Conservation (phyloP, 495 filamentous ascomycete genomes). For the Amphirosellinia nigrospora region DNA sequence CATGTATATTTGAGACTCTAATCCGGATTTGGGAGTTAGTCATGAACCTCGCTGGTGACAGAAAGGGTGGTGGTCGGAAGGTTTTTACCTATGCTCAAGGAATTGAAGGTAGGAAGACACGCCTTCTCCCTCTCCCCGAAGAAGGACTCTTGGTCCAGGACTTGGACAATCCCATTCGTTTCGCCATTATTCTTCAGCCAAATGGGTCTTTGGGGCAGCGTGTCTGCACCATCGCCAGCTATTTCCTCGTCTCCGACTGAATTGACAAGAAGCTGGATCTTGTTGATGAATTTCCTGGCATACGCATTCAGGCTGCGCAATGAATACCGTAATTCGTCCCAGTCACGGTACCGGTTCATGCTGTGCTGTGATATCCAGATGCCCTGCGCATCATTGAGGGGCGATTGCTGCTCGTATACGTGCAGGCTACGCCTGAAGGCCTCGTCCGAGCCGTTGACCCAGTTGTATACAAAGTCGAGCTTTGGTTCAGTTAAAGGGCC, state of each 20-base stretch:
- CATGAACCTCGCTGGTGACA: not conserved
- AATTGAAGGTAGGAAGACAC: constrained; percentile 53
- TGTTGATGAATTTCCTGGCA: constrained; percentile 47
- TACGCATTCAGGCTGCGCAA: constrained; percentile 50
- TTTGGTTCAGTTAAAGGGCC: constrained; percentile 45
- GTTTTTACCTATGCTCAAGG: constrained; percentile 24
- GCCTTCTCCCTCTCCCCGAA: constrained; percentile 45
- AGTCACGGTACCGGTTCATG: constrained; percentile 52
- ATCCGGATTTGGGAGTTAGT: constrained; percentile 31
- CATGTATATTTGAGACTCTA: constrained; percentile 51
- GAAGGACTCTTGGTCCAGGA: constrained; percentile 50
- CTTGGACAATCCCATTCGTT: constrained; percentile 42
- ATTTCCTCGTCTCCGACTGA: constrained; percentile 36
- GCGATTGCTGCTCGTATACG: constrained; percentile 46
- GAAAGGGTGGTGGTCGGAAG: not conserved
- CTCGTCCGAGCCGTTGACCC: constrained; percentile 52
- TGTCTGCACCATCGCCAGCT: constrained; percentile 31
- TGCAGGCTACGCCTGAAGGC: constrained; percentile 43
- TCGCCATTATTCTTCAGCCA: constrained; percentile 45
- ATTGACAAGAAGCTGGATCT: constrained; percentile 52
- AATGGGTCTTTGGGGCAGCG: constrained; percentile 40
- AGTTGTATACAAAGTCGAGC: constrained; percentile 54
- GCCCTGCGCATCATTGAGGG: constrained; percentile 48
- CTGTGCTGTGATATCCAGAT: constrained; percentile 48
- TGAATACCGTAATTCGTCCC: constrained; percentile 52